These are phyloP conservation scores for Chamaenerion angustifolium DNA, from an alignment of 345 rosid genomes.

Conservation along the genomic window DNA sequence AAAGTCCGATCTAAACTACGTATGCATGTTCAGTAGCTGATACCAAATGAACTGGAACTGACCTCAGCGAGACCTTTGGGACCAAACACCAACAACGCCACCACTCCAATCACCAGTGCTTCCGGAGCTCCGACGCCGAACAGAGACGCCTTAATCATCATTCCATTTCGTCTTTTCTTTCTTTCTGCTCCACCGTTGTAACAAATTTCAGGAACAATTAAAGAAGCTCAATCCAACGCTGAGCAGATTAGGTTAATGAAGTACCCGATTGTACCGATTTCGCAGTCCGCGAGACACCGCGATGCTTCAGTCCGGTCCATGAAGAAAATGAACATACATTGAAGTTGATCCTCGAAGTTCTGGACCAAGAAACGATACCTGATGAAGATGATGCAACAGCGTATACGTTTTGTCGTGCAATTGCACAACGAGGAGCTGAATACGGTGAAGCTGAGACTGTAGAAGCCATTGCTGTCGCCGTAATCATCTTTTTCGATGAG, in stretches of 20 bases:
- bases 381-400: too few species aligned
- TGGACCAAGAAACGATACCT: too few species aligned
- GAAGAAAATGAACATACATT: too few species aligned
- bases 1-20: too few species aligned
- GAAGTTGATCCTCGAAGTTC: too few species aligned
- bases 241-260: background rate
- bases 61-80: slow-evolving; percentile 99
- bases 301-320: slow-evolving; percentile 35
- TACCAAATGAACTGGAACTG: slow-evolving; percentile 7
- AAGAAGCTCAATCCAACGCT: too few species aligned
- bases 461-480: too few species aligned
- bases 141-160: slow-evolving; percentile 53
- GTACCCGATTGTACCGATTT: slow-evolving; percentile 40
- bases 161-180: slow-evolving; percentile 29
- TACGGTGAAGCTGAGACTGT: too few species aligned
- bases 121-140: slow-evolving; percentile 99
- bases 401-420: too few species aligned
- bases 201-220: background rate
- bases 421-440: too few species aligned
- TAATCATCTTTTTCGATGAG: too few species aligned
- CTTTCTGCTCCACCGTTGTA: slow-evolving; percentile 33
- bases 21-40: too few species aligned
- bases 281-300: slow-evolving; percentile 41
- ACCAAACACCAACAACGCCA: slow-evolving; percentile 94
- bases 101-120: slow-evolving; percentile 95